These are phyloP conservation scores for Cystoisospora suis DNA, from an alignment of 169 alveolate species.

Conservation along the genomic window DNA sequence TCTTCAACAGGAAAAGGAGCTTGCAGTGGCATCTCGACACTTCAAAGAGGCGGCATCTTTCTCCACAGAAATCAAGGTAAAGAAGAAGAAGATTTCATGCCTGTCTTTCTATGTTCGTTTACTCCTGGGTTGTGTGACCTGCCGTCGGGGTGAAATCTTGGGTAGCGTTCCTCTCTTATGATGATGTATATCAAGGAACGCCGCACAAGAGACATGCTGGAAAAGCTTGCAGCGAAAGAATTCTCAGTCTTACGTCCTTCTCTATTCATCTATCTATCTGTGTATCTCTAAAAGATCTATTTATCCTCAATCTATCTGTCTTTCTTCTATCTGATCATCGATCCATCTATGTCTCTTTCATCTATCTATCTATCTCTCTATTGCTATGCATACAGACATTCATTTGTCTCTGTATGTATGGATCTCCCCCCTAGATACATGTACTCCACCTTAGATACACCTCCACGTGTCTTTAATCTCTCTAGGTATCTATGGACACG, in stretches of 20 bases:
- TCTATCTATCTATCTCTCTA: no score
- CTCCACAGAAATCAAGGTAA: conserved; percentile 34
- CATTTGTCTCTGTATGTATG: no score
- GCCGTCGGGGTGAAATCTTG: neutral
- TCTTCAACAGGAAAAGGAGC: conserved; percentile 18
- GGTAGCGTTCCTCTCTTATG: neutral
- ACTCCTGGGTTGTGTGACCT: neutral
- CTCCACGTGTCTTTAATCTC: no score
- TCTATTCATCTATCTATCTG: neutral
- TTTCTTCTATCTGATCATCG: no score
- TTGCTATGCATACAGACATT: no score
- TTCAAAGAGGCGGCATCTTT: conserved; percentile 26
- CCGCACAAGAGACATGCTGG: neutral
- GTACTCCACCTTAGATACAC: no score
- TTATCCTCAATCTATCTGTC: no score
- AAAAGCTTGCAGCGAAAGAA: neutral
- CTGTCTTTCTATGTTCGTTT: neutral
- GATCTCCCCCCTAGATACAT: no score
- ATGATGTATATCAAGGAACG: neutral
- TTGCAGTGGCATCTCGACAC: neutral
- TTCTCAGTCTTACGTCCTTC: neutral
- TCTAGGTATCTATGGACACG: no score
- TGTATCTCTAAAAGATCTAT: no score
- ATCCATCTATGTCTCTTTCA: no score
- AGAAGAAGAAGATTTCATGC: neutral